A percentile compares a stretch with the other conserved stretches of the same genome.
These are phyloP conservation scores for Saururus chinensis DNA, from an alignment of 164 flowering plant species.

Conservation along the genomic window DNA sequence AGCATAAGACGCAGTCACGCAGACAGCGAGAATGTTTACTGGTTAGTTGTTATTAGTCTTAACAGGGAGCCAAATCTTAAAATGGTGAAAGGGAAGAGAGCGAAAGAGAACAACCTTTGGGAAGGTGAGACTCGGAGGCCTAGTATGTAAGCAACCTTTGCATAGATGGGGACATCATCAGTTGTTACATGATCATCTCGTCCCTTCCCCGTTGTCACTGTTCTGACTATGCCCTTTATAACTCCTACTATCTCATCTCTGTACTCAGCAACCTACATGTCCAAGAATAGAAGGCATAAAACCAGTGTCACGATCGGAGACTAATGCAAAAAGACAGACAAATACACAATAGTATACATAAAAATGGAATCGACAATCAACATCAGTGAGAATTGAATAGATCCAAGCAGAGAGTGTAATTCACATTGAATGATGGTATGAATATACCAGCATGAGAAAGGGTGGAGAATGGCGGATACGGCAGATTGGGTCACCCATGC, in stretches of 20 bases:
- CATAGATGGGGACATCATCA: conserved; percentile 18
- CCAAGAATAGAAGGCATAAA: neutral
- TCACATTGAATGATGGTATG: neutral
- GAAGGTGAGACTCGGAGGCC: conserved; percentile 59
- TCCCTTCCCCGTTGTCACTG: conserved; percentile 36
- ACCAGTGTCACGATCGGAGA: neutral
- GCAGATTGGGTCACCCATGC: conserved; percentile 60
- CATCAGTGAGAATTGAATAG: neutral
- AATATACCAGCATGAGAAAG: conserved; percentile 55
- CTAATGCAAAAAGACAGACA: too few relatives aligned
- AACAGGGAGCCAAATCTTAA: too few relatives aligned
- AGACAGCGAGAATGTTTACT: too few relatives aligned
- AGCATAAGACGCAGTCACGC: too few relatives aligned
- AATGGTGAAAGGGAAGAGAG: conserved; percentile 4
- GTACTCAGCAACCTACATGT: conserved; percentile 47
- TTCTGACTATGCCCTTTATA: conserved; percentile 49
- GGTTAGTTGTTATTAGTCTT: too few relatives aligned
- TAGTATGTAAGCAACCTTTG: conserved; percentile 48
- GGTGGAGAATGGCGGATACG: conserved; percentile 45
- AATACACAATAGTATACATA: too few relatives aligned
- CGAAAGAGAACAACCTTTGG: conserved; percentile 32
- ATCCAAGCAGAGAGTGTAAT: too few relatives aligned
- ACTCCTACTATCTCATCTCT: conserved; percentile 57
- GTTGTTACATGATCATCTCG: neutral
- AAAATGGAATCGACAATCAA: neutral